Base-by-base conservation (phyloP, 495 filamentous ascomycete species). In the Penicillium angulare region DNA sequence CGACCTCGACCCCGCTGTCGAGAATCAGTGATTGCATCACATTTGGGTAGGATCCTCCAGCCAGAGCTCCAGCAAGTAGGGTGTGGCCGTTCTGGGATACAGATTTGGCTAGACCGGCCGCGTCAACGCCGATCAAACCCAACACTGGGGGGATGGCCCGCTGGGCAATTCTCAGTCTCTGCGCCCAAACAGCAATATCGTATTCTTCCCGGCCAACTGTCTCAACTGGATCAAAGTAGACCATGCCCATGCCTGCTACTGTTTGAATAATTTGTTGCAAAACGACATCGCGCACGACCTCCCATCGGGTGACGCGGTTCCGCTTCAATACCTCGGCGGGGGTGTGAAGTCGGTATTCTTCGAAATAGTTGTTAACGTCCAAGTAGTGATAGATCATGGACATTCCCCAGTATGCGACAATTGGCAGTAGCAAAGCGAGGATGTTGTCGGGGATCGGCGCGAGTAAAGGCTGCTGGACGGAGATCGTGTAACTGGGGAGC, bases 231-330 rank as follows among this genome's bases (percentile, higher is more conserved):
- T 93, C 90, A 7, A 86, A 83, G 38, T 82, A 71, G 7, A 79
- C 73, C 32, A 95, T 66, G 1, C 76, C 63, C 20, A 81, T 53
- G 9, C 84, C 85, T 13, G 88, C 79, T 9, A 78, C 66, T 1
- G 87, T 87, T 68, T 96, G 92, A 24, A 96, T 84, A n/a, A 89
- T 59, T 57, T 97, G 92, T 65, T 97, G 90, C 26, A 96, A 59
- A 32, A 96, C 69, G 53, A 96, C 90, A 77, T 95, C 90, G 59
- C 86, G 84, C 17, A 90, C 80, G 3, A 95, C 90, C 54, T 96
- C 85, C 68, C 77, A 86, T 44, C 88, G 80, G 44, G 86, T 80
- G 39, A 89, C 92, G 57, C 87, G 89, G 69, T 97, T 97, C 50
- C 92, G 79, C 67, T 89, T 87, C 15, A 85, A 64, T 46, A 96